Evolutionary conservation across 805 yeast species (phyloP).

Genomic region (Ogataea wickerhamii): DNA sequence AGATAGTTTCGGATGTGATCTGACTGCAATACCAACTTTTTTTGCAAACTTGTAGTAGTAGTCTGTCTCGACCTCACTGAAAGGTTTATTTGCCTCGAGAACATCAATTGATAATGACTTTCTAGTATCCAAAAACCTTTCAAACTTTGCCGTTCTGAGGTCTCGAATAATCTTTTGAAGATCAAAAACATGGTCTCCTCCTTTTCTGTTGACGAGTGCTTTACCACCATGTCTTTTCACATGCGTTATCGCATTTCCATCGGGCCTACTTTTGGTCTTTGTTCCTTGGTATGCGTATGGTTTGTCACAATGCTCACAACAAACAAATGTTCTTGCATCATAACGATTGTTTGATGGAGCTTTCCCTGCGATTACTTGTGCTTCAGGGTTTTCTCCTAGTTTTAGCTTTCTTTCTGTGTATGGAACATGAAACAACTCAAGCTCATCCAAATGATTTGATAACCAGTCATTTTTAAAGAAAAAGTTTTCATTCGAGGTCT

Average conservation of each 20-base stretch:
- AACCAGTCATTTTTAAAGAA: too few species aligned
- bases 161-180: not conserved
- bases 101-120: not conserved
- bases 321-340: not conserved
- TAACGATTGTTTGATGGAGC: too few species aligned
- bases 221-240: not conserved
- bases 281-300: not conserved
- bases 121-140: not conserved
- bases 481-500: too few species aligned
- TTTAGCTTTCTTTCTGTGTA: too few species aligned
- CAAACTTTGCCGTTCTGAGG: not conserved
- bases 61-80: slow-evolving; percentile 1
- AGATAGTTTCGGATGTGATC: not conserved
- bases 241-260: not conserved
- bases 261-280: not conserved
- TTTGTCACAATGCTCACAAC: not conserved
- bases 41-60: not conserved
- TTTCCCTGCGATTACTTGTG: too few species aligned
- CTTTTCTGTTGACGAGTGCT: not conserved
- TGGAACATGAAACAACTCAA: too few species aligned
- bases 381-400: too few species aligned
- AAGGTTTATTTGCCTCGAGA: not conserved
- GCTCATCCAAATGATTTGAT: too few species aligned
- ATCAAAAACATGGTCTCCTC: not conserved
- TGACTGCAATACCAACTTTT: not conserved